Evolutionary conservation across 768 basidiomycete genomes (phyloP).

Genomic region (Leccinum subtestaceum): DNA sequence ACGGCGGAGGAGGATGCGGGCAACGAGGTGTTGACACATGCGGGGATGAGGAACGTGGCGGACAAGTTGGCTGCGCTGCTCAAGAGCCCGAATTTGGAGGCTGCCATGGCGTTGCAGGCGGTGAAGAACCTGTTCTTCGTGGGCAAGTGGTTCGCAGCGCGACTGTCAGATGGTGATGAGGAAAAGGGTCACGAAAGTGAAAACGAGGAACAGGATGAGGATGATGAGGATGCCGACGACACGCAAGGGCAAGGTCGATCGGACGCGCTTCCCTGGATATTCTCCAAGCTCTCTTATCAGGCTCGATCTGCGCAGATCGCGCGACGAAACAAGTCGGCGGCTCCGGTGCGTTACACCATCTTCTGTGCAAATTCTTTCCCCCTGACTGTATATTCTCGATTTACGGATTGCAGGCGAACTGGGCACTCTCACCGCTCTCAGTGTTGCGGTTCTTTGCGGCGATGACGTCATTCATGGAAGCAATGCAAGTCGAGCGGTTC

Average conservation of each 20-base stretch:
- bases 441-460: conserved; percentile 93
- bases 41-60: conserved; percentile 66
- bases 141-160: conserved; percentile 74
- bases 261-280: conserved; percentile 84
- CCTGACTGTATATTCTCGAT: not conserved
- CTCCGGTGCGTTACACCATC: conserved; percentile 15
- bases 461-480: conserved; percentile 72
- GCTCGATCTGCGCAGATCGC: conserved; percentile 72
- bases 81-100: conserved; percentile 76
- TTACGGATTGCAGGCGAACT: conserved; percentile 54
- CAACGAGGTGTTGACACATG: conserved; percentile 50
- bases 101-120: conserved; percentile 70
- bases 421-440: conserved; percentile 78
- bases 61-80: conserved; percentile 74
- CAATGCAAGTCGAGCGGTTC: conserved; percentile 57
- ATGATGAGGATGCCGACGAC: not conserved
- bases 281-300: conserved; percentile 91
- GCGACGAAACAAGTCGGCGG: conserved; percentile 52
- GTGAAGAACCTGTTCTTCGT: conserved; percentile 93
- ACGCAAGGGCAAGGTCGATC: not conserved
- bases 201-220: conserved; percentile 15
- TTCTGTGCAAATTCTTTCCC: not conserved
- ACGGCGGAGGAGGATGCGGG: not conserved
- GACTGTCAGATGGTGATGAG: conserved; percentile 28
- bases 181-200: conserved; percentile 17